Percentiles rank a stretch among this genome's conserved stretches.
phyloP scores from a whole-genome alignment of 345 rosid genomes.

The Brassica rapa region DNA sequence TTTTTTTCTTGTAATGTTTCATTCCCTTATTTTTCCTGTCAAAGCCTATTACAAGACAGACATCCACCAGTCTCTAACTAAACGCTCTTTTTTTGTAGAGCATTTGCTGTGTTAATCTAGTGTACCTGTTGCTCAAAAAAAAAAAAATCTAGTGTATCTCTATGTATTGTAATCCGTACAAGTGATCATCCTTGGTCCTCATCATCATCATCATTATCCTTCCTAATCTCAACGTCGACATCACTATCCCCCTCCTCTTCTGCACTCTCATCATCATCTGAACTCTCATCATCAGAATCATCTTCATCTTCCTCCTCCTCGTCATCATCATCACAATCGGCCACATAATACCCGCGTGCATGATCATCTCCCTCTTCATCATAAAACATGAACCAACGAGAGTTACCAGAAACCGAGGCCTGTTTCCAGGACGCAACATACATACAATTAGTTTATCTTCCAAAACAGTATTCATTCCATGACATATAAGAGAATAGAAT shows the following conservation, averaged over 20 bases:
- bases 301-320: neutral
- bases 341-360: neutral
- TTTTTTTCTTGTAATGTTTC: no score
- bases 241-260: conserved; percentile 24
- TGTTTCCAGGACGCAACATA: conserved; percentile 35
- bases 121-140: no score
- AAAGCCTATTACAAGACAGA: neutral
- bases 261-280: conserved; percentile 26
- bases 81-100: neutral
- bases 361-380: conserved; percentile 32
- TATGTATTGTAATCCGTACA: neutral
- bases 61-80: neutral
- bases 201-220: conserved; percentile 17
- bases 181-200: neutral
- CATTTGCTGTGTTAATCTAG: neutral
- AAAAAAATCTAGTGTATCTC: neutral
- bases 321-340: conserved; percentile 9
- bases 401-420: conserved; percentile 13
- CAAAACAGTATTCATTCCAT: neutral
- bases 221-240: conserved; percentile 8
- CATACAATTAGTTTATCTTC: neutral
- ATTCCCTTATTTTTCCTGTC: neutral
- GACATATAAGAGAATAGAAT: neutral
- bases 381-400: conserved; percentile 9
- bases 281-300: conserved; percentile 33